These are phyloP conservation scores for Graphilbum fragrans DNA, from an alignment of 2,329 filamentous ascomycete genomes.

Conservation along the genomic window DNA sequence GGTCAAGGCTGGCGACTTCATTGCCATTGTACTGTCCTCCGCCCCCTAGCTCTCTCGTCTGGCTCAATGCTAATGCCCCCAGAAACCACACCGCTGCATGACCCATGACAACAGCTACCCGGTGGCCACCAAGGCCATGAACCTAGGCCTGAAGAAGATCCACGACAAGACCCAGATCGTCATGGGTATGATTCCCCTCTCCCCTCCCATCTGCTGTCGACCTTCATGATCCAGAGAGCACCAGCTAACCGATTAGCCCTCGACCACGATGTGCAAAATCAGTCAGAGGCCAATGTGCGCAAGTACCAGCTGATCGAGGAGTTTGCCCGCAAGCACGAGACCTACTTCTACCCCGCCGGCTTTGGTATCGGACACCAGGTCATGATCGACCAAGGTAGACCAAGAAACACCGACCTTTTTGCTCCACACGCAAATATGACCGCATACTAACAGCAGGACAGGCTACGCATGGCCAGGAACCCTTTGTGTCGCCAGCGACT, in stretches of 20 bases:
- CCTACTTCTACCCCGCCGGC: slow-evolving; percentile 54
- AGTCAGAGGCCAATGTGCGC: slow-evolving; percentile 61
- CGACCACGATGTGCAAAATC: slow-evolving; percentile 85
- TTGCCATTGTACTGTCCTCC: slow-evolving; percentile 26
- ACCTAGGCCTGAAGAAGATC: slow-evolving; percentile 65
- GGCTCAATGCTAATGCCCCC: slow-evolving; percentile 15
- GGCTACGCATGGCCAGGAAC: slow-evolving; percentile 67
- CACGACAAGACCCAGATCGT: slow-evolving; percentile 63
- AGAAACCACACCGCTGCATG: slow-evolving; percentile 65
- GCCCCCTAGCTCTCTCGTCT: too few relatives aligned
- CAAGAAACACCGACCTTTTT: neutral
- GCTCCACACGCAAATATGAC: too few relatives aligned
- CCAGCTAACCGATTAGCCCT: slow-evolving; percentile 27
- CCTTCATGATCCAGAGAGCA: too few relatives aligned
- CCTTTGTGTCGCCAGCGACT: slow-evolving; percentile 65
- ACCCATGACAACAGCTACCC: slow-evolving; percentile 53
- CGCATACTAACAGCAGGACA: neutral
- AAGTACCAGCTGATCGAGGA: slow-evolving; percentile 75
- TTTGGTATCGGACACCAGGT: slow-evolving; percentile 61
- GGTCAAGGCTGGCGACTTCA: slow-evolving; percentile 72
- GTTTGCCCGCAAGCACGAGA: slow-evolving; percentile 67
- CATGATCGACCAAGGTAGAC: slow-evolving; percentile 69
- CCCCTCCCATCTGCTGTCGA: too few relatives aligned
- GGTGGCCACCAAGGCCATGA: slow-evolving; percentile 61
- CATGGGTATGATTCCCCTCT: slow-evolving; percentile 33